Base-by-base conservation (phyloP, 345 rosid species). In the Pistacia atlantica region DNA sequence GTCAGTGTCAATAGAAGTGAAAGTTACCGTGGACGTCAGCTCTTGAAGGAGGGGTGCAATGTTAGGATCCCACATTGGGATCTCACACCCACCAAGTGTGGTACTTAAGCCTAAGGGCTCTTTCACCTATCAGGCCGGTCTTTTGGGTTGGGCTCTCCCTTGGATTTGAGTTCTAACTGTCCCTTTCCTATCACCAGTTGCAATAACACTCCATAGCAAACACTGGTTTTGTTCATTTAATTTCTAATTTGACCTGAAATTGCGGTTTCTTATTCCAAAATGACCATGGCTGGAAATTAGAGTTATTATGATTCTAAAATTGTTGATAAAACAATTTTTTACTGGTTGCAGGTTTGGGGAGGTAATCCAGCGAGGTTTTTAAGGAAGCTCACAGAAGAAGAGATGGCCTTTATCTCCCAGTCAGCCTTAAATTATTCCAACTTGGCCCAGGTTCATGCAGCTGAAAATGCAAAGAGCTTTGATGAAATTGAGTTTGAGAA, bases 351-450 rank as follows among this genome's bases (percentile, higher is more conserved):
- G 98, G 91, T 94, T 20, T 94, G 97, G 98, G 98, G 93, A 82
- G 98, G 98, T 35, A 94, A 88, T 79, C 98, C 98, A 33, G 98
- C 97, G 59, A 87, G 64, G 84, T 92, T 94, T 80, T 69, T 92
- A 78, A 86, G 98, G 78, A 92, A 92, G 85, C 88, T 94, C 60
- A 88, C 94, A 4, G 97, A 94, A 73, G 93, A 88, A 82, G 98
- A 94, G 87, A 84, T 82, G 80, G 87, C 89, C 62, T 92, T 94
- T 76, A 89, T 94, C 82, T 86, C 93, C 22, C 84, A 89, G 73
- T 92, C 93, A 1, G 93, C 94, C 70, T 57, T 77, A 45, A 93
- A 94, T 58, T 89, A 89, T 81, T 81, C 89, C 78, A 89, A 87
- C 68, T 84, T 94, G 75, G 96, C 96, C 8, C 90, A 85, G 77